Evolutionary conservation across 2,329 filamentous ascomycete genomes (phyloP).

Genomic region (Penicillium sp.): DNA sequence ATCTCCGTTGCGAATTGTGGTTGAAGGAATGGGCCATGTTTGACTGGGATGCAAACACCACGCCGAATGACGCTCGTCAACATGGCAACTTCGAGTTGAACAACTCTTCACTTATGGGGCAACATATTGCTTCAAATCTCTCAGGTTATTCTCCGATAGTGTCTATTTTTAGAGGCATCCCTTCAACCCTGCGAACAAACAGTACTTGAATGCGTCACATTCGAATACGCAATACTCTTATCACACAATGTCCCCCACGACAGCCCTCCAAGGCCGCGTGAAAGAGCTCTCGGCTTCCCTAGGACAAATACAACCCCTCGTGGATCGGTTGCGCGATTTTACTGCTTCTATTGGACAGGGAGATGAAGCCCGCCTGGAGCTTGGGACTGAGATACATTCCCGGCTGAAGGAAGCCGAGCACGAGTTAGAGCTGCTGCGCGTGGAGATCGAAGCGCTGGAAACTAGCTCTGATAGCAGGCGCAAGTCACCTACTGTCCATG

Average conservation of each 20-base stretch:
- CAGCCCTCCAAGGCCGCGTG: slow-evolving; percentile 48
- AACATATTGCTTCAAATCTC: background rate
- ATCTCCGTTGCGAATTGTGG: slow-evolving; percentile 9
- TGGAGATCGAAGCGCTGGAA: slow-evolving; percentile 72
- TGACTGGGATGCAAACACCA: slow-evolving; percentile 32
- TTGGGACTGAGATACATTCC: slow-evolving; percentile 76
- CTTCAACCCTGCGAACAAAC: no score
- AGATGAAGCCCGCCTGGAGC: slow-evolving; percentile 66
- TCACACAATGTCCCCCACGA: slow-evolving; percentile 38
- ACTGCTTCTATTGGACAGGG: slow-evolving; percentile 63
- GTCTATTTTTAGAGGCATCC: no score
- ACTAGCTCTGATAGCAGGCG: slow-evolving; percentile 40
- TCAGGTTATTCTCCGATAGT: background rate
- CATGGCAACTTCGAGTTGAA: slow-evolving; percentile 26
- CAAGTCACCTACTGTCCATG: slow-evolving; percentile 33
- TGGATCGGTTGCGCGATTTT: slow-evolving; percentile 58
- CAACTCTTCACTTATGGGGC: slow-evolving; percentile 8
- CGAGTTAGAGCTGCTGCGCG: slow-evolving; percentile 74
- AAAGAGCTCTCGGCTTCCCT: slow-evolving; percentile 54
- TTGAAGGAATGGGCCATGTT: slow-evolving; percentile 23
- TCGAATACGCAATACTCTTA: background rate
- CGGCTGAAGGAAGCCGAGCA: slow-evolving; percentile 75
- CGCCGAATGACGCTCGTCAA: slow-evolving; percentile 23
- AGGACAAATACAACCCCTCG: slow-evolving; percentile 54
- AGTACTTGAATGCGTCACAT: background rate